These are phyloP conservation scores for Eragrostis nindensis DNA, from an alignment of 176 grass and related monocot genomes.

Conservation along the genomic window DNA sequence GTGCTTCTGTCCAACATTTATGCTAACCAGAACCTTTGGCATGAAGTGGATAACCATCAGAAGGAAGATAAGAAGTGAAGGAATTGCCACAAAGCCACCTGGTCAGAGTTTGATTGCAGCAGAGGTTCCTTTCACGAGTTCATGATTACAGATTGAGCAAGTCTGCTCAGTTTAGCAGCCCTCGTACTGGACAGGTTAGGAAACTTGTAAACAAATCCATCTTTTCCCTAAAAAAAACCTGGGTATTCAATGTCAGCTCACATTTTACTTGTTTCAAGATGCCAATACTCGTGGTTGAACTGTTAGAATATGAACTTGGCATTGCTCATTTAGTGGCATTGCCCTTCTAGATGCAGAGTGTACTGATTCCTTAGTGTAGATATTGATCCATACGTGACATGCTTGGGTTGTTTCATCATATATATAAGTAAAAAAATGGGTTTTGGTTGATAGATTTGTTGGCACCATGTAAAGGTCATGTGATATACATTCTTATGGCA, in stretches of 20 bases:
- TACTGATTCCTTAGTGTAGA: not conserved
- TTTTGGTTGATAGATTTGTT: not conserved
- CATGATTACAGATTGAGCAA: constrained; percentile 4
- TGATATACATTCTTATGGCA: not conserved
- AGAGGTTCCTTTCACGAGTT: constrained; percentile 38
- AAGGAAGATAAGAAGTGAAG: constrained; percentile 46
- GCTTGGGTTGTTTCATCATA: not conserved
- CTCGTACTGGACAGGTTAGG: constrained; percentile 28
- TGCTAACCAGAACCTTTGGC: constrained; percentile 64
- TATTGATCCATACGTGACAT: not conserved
- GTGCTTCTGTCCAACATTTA: constrained; percentile 82
- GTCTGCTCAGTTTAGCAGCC: not conserved
- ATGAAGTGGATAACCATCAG: constrained; percentile 63
- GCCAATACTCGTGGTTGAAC: constrained; percentile 5
- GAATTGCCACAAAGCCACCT: constrained; percentile 52
- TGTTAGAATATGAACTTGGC: constrained; percentile 6
- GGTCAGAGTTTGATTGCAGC: constrained; percentile 57
- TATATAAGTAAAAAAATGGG: not conserved
- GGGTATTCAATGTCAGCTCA: not conserved
- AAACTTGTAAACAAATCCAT: not conserved
- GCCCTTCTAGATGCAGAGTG: constrained; percentile 2
- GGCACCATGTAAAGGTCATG: not conserved
- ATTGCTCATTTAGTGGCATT: not conserved
- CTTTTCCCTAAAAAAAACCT: not conserved
- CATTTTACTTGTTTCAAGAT: constrained; percentile 18